Percentiles rank a stretch among this genome's conserved stretches.
phyloP scores from a whole-genome alignment of 164 flowering plant genomes.

The Malania oleifera region DNA sequence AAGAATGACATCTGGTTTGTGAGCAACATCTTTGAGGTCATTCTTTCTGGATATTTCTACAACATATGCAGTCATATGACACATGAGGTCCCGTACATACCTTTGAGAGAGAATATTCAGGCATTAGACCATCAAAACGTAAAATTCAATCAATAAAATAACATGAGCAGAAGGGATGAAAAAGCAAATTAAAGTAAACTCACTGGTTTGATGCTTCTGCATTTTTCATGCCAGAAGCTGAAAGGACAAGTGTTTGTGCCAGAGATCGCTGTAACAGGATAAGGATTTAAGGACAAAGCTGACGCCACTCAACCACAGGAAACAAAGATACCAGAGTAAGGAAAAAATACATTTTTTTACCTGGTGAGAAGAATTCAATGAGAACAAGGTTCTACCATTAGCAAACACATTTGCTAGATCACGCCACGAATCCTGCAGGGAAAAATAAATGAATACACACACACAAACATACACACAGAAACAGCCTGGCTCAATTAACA shows the following conservation, averaged over 20 bases:
- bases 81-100: conserved; percentile 70
- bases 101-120: conserved; percentile 26
- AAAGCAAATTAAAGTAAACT: conserved; percentile 18
- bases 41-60: conserved; percentile 56
- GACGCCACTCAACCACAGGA: not conserved
- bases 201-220: conserved; percentile 79
- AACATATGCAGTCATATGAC: conserved; percentile 53
- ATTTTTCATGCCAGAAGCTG: conserved; percentile 63
- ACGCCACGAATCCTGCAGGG: conserved; percentile 80
- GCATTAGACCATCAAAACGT: conserved; percentile 7
- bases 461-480: too few species aligned
- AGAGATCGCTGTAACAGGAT: conserved; percentile 63
- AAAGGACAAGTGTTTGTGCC: conserved; percentile 75
- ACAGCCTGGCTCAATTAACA: not conserved
- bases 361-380: conserved; percentile 61
- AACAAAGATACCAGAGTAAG: not conserved
- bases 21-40: conserved; percentile 58
- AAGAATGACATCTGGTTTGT: conserved; percentile 69
- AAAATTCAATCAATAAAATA: too few species aligned
- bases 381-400: conserved; percentile 51
- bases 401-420: conserved; percentile 73
- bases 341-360: conserved; percentile 30
- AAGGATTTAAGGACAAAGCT: not conserved
- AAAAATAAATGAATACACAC: too few species aligned
- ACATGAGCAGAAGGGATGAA: not conserved